Conservation (phyloP, 345 rosid species). For the Sisymbrium altissimum region DNA sequence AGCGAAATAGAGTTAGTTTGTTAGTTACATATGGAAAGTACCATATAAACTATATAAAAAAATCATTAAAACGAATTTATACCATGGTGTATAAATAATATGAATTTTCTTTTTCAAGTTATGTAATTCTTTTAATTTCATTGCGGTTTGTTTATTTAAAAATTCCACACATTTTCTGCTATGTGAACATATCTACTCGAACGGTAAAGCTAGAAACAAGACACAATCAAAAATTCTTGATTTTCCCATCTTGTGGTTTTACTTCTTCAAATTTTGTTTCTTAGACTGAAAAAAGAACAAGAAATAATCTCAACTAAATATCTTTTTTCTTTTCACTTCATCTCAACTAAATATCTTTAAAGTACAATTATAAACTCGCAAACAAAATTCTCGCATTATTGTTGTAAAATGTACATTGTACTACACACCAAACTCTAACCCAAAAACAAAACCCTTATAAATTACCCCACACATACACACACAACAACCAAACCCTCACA, state of each 20-base stretch:
- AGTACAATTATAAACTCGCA: constrained; percentile 8
- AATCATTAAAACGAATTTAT: neutral
- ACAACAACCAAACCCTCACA: neutral
- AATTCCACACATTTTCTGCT: neutral
- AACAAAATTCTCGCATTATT: constrained; percentile 14
- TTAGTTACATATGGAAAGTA: neutral
- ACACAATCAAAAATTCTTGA: neutral
- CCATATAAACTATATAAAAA: neutral
- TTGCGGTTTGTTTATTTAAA: neutral
- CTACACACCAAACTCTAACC: constrained; percentile 30
- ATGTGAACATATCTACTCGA: neutral
- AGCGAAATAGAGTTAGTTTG: neutral
- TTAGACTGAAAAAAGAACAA: neutral
- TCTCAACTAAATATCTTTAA: constrained; percentile 5
- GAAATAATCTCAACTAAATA: neutral
- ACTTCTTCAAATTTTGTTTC: neutral
- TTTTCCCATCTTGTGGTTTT: neutral
- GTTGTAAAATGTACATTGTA: constrained; percentile 32
- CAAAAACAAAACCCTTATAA: constrained; percentile 19
- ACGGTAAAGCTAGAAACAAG: constrained; percentile 22
- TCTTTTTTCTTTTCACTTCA: neutral
- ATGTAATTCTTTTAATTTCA: neutral
- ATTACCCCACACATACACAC: neutral
- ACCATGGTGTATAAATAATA: neutral
- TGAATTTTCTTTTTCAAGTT: neutral